Conservation (phyloP, 2,329 filamentous ascomycete genomes). For the Fusarium multiceps region DNA sequence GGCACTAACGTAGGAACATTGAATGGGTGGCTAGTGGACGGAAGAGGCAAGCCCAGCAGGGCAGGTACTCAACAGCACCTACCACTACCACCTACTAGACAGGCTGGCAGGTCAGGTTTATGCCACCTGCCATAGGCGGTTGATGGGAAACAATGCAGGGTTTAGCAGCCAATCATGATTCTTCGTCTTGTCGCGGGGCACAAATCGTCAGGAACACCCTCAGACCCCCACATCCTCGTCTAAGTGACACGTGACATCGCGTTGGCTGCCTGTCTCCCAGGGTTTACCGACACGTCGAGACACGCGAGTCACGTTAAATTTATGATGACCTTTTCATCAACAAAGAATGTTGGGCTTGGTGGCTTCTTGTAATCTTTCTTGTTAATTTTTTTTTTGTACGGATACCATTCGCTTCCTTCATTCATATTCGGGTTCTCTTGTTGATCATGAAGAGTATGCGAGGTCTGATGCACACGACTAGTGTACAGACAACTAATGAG, state of each 20-base stretch:
- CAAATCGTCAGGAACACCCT: constrained; percentile 45
- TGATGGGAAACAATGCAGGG: constrained; percentile 45
- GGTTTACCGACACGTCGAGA: constrained; percentile 33
- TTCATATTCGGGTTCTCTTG: background rate
- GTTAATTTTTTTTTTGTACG: background rate
- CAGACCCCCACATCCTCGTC: background rate
- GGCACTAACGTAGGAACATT: constrained; percentile 20
- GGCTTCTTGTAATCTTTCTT: background rate
- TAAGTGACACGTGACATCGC: constrained; percentile 17
- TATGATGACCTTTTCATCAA: background rate
- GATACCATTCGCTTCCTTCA: background rate
- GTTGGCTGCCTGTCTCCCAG: constrained; percentile 24
- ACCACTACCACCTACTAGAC: background rate
- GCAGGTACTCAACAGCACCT: constrained; percentile 3
- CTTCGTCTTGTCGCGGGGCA: constrained; percentile 47
- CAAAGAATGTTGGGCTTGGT: background rate
- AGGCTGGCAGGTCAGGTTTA: constrained; percentile 18
- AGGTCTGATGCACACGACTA: constrained; percentile 62
- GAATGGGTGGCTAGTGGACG: constrained; percentile 8
- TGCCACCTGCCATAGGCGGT: constrained; percentile 33
- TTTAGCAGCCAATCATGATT: constrained; percentile 39
- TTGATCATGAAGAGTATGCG: constrained; percentile 55
- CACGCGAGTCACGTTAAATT: constrained; percentile 23
- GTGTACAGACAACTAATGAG: constrained; percentile 59
- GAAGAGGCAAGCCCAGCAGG: constrained; percentile 20